These are phyloP conservation scores for Stephania yunnanensis DNA, from an alignment of 164 flowering plant genomes.

Conservation along the genomic window DNA sequence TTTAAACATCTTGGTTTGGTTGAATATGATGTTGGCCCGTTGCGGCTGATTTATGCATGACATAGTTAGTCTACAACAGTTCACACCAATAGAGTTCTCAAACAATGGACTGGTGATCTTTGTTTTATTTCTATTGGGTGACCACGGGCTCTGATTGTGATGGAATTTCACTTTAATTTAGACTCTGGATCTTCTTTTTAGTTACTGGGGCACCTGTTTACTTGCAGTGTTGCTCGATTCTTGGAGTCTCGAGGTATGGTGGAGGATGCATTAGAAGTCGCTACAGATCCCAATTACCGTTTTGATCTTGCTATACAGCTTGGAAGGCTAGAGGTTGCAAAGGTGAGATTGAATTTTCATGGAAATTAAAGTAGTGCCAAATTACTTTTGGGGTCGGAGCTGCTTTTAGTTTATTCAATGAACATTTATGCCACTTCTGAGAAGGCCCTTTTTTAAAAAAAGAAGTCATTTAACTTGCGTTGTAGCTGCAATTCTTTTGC, in stretches of 20 bases:
- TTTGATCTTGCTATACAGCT: constrained; percentile 94
- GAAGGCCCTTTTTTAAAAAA: background rate
- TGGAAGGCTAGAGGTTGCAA: constrained; percentile 78
- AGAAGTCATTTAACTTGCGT: too few relatives aligned
- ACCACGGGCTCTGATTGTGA: background rate
- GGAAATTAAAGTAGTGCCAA: background rate
- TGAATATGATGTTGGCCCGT: background rate
- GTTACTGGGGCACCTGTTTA: constrained; percentile 5
- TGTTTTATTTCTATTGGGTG: background rate
- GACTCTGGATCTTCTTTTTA: background rate
- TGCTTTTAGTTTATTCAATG: background rate
- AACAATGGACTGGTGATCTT: background rate
- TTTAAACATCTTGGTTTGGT: background rate
- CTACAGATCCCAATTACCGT: constrained; percentile 94
- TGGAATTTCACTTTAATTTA: background rate
- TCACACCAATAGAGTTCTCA: background rate
- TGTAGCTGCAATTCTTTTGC: background rate
- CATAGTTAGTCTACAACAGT: too few relatives aligned
- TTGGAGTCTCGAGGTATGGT: constrained; percentile 95
- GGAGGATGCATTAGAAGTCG: constrained; percentile 94
- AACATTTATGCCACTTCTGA: background rate
- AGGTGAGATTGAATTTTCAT: constrained; percentile 37
- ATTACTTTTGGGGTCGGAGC: background rate
- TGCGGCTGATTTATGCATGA: too few relatives aligned
- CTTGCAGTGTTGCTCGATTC: constrained; percentile 80